Evolutionary conservation across 441 rosid species (phyloP).

Genomic region (Euphorbia schlechtendalii): DNA sequence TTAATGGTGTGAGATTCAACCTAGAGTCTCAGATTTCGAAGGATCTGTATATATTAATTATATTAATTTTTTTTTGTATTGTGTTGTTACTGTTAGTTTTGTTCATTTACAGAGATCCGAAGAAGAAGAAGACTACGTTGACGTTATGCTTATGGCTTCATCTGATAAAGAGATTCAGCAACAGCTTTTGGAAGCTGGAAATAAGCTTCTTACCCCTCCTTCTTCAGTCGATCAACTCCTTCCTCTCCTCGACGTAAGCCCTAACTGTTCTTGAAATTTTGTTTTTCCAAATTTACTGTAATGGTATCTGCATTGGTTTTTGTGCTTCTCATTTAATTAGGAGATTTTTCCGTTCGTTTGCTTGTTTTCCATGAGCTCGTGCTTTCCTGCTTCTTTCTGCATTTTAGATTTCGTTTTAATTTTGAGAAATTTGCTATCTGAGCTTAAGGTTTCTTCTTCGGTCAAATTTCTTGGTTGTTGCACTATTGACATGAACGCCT

Average conservation of each 20-base stretch:
- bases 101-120: slow-evolving; percentile 9
- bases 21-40: slow-evolving; percentile 23
- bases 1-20: slow-evolving; percentile 34
- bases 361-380: not conserved
- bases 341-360: not conserved
- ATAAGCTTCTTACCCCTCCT: slow-evolving; percentile 58
- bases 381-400: not conserved
- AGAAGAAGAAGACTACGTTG: not conserved
- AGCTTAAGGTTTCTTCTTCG: not conserved
- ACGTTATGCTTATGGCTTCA: slow-evolving; percentile 32
- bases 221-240: slow-evolving; percentile 66
- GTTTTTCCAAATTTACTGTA: not conserved
- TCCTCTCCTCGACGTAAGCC: slow-evolving; percentile 80
- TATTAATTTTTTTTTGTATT: slow-evolving; percentile 6
- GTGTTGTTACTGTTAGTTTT: not conserved
- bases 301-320: not conserved
- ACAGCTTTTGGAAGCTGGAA: slow-evolving; percentile 70
- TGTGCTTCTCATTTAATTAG: not conserved
- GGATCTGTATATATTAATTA: slow-evolving; percentile 30
- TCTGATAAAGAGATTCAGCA: slow-evolving; percentile 60
- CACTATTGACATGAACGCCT: not conserved
- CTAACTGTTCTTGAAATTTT: slow-evolving; percentile 8
- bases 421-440: not conserved
- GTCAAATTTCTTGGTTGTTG: not conserved
- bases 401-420: not conserved